Percentiles rank a stretch among this genome's conserved stretches.
These are phyloP conservation scores for Codiaeum variegatum DNA, from an alignment of 441 rosid species.

Conservation along the genomic window DNA sequence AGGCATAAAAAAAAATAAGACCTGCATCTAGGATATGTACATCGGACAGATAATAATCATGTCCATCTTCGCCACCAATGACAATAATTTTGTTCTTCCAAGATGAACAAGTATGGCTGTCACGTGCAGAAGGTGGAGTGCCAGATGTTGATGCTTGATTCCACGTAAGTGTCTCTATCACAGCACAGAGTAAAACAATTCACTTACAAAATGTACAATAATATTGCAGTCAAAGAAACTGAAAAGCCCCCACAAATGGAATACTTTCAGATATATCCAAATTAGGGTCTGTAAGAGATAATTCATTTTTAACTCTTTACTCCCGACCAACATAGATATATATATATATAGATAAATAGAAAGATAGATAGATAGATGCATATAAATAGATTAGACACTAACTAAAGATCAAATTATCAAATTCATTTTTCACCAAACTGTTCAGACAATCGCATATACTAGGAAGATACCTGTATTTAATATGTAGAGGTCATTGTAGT, in stretches of 20 bases:
- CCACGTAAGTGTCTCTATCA: conserved; percentile 89
- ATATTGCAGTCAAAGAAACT: background rate
- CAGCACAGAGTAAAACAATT: conserved; percentile 11
- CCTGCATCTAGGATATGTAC: conserved; percentile 96
- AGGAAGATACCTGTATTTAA: conserved; percentile 65
- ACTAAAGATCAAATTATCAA: background rate
- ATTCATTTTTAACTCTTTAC: background rate
- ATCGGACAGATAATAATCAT: conserved; percentile 85
- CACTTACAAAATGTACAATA: background rate
- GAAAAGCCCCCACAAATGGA: background rate
- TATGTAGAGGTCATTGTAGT: conserved; percentile 83
- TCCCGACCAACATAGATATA: background rate
- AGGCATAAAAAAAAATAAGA: conserved; percentile 17
- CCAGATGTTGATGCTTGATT: conserved; percentile 70
- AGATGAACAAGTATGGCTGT: conserved; percentile 92
- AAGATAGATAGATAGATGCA: too few relatives aligned
- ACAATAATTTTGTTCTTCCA: conserved; percentile 86
- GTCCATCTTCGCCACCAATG: conserved; percentile 93
- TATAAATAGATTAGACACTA: background rate
- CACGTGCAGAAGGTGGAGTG: conserved; percentile 82
- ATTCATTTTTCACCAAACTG: background rate
- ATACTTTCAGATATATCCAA: background rate
- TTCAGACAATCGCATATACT: background rate
- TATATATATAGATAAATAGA: too few relatives aligned
- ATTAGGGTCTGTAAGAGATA: background rate